Evolutionary conservation across 2,329 filamentous ascomycete species (phyloP).

Genomic region (Beauveria medogensis): DNA sequence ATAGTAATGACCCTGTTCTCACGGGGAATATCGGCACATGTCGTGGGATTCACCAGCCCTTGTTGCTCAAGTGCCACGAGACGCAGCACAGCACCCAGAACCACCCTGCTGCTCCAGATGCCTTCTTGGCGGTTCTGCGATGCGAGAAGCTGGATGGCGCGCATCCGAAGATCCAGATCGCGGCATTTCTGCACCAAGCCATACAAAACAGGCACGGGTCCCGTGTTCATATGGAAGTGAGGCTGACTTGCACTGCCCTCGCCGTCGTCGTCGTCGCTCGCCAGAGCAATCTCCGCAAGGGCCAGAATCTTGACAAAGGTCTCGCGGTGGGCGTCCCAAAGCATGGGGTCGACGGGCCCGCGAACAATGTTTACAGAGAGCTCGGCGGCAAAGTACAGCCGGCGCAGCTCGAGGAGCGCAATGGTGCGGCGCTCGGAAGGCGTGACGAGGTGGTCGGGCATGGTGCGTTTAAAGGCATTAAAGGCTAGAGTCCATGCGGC

Average conservation of each 20-base stretch:
- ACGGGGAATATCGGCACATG: constrained; percentile 8
- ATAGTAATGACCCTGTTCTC: constrained; percentile 4
- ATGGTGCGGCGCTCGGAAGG: constrained; percentile 3
- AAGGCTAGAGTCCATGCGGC: constrained; percentile 8
- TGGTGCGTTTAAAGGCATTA: not conserved
- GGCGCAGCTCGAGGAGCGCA: constrained; percentile 6
- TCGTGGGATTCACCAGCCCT: not conserved
- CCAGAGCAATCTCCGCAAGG: constrained; percentile 5
- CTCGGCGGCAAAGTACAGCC: constrained; percentile 5
- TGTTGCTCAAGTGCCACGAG: constrained; percentile 6
- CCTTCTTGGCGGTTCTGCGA: constrained; percentile 6
- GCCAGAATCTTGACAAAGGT: constrained; percentile 6
- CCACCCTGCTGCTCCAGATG: constrained; percentile 8
- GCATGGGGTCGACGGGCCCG: constrained; percentile 1
- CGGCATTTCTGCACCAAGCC: constrained; percentile 8
- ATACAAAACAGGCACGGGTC: constrained; percentile 2
- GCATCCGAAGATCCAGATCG: not conserved
- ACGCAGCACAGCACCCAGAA: not conserved
- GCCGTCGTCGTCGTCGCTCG: not conserved
- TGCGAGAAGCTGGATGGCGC: not conserved
- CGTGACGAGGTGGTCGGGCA: not conserved
- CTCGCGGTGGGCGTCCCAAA: constrained; percentile 8
- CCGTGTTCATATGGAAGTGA: constrained; percentile 10
- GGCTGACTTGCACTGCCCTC: not conserved
- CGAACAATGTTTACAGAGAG: constrained; percentile 2